A percentile compares a stretch with the other conserved stretches of the same genome.
Conservation (phyloP, 768 basidiomycete genomes). For the Ramaria rubella region DNA sequence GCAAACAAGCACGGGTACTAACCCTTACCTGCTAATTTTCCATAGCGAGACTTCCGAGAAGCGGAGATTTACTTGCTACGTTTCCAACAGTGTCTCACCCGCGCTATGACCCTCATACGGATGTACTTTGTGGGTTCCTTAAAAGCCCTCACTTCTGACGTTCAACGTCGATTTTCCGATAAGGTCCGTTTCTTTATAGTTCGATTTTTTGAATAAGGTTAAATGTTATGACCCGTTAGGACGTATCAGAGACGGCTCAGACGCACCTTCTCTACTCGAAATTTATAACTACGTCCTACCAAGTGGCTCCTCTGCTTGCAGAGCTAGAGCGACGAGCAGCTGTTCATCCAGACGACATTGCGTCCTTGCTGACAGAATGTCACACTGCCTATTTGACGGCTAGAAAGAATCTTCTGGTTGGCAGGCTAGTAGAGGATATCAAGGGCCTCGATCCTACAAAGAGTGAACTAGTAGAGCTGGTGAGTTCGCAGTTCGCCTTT, state of each 20-base stretch:
- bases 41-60: conserved; percentile 83
- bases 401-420: conserved; percentile 64
- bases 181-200: conserved; percentile 40
- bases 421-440: conserved; percentile 75
- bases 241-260: conserved; percentile 73
- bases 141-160: conserved; percentile 69
- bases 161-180: conserved; percentile 67
- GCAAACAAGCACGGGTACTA: conserved; percentile 23
- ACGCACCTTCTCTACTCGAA: conserved; percentile 86
- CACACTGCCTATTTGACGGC: conserved; percentile 75
- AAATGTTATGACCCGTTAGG: conserved; percentile 33
- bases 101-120: conserved; percentile 96
- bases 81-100: conserved; percentile 97
- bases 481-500: conserved; percentile 25
- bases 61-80: conserved; percentile 92
- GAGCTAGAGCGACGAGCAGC: conserved; percentile 79
- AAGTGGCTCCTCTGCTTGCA: conserved; percentile 68
- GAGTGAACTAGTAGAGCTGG: conserved; percentile 85
- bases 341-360: conserved; percentile 78
- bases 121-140: conserved; percentile 92
- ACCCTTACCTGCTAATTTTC: neutral
- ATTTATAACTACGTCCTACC: conserved; percentile 64
- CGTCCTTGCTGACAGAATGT: conserved; percentile 77
- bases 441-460: conserved; percentile 68
- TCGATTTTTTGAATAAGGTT: neutral